These are phyloP conservation scores for Dactylonectria macrodidyma DNA, from an alignment of 2,329 filamentous ascomycete species.

Conservation along the genomic window DNA sequence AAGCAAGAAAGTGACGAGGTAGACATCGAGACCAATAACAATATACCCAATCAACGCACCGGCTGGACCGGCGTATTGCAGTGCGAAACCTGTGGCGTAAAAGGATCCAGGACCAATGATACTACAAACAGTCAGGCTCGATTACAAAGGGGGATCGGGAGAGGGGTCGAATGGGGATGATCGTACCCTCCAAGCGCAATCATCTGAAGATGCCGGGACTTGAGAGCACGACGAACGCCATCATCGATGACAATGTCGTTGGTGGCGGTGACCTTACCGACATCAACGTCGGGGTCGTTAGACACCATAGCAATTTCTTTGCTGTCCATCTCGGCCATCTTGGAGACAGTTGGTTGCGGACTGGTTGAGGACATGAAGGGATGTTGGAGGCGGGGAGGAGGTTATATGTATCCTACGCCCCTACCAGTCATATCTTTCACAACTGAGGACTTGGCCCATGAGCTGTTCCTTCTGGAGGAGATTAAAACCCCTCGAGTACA, in stretches of 20 bases:
- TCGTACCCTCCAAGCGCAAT: constrained; percentile 13
- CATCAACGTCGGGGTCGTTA: constrained; percentile 5
- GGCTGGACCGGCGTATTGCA: constrained; percentile 19
- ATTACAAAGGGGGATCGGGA: not conserved
- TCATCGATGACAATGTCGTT: constrained; percentile 20
- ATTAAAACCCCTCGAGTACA: not conserved
- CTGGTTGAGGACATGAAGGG: not conserved
- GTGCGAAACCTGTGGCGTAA: constrained; percentile 16
- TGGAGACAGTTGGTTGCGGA: not conserved
- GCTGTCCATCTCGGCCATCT: constrained; percentile 9
- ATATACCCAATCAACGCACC: constrained; percentile 21
- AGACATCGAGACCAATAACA: constrained; percentile 18
- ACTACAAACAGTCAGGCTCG: not conserved
- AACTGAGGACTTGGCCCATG: not conserved
- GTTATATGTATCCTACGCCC: not conserved
- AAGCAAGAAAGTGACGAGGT: constrained; percentile 13
- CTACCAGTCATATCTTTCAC: not conserved
- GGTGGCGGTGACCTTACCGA: constrained; percentile 17
- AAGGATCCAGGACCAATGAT: constrained; percentile 20
- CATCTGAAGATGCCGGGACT: constrained; percentile 21
- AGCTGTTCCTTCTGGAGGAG: not conserved
- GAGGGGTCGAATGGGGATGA: not conserved
- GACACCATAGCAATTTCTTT: constrained; percentile 1
- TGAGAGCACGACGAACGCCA: constrained; percentile 22
- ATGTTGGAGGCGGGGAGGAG: not conserved